Base-by-base conservation (phyloP, 352 stramenopile species). In the Pythium phragmitis region DNA sequence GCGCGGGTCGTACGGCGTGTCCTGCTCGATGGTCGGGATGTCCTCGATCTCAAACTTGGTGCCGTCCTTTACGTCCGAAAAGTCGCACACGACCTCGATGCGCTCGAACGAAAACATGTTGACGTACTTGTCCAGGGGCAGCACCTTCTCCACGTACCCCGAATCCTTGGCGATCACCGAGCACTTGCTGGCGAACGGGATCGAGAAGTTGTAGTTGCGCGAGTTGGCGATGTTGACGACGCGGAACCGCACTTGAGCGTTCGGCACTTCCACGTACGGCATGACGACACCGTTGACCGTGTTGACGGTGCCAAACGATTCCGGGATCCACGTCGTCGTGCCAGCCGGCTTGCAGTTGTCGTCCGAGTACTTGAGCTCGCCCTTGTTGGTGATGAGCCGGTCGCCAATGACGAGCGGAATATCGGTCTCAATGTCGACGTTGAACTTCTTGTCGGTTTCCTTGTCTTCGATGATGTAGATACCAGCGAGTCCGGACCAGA, bases 151-250 rank as follows among this genome's bases (percentile, higher is more conserved):
- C 7, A 91, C 78, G 49, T 83, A 89, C 19, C 82, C 82, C 41
- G 77, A 85, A 65, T 91, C 82, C 30, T 67, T 86, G 17, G 76
- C 80, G 51, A 91, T 87, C 7, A 83, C 30, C 26, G 72, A 68
- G 63, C 82, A 88, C 69, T 85, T 81, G 63, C 75, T 64, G 0
- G 75, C 72, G 66, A 91, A 91, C 11, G 82, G 80, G 19, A 91
- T 73, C 7, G 77, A 81, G 34, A 91, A 74, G 65, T 91, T 91
- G 75, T 91, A 91, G 68, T 89, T 76, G 46, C 82, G 78, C 46
- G 82, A 67, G 66, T 91, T 91, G 59, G 82, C 79, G 16, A 69
- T 56, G 55, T 88, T 91, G 21, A 63, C 63, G n/a, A 88, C 55
- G 17, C 80, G 82, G 41, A 89, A 83, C 37, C 82, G 80, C 42